Conservation (phyloP, 2,329 filamentous ascomycete species). For the Penicillium vulpinum region DNA sequence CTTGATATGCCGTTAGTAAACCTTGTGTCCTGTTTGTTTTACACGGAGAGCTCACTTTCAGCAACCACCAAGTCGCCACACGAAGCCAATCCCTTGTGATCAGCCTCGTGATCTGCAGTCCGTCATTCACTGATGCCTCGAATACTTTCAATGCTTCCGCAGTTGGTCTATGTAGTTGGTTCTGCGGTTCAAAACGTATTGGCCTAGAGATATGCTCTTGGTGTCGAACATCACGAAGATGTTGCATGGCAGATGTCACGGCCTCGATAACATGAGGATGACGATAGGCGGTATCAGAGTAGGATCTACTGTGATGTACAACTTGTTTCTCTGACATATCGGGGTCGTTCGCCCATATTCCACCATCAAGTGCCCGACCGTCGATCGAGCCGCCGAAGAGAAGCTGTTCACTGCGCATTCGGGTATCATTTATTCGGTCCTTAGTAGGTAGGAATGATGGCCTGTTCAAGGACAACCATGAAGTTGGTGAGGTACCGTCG, state of each 20-base stretch:
- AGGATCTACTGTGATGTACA: background rate
- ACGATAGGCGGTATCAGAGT: background rate
- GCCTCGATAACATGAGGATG: slow-evolving; percentile 20
- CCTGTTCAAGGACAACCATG: slow-evolving; percentile 9
- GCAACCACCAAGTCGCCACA: slow-evolving; percentile 35
- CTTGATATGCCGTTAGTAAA: slow-evolving; percentile 13
- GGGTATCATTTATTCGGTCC: background rate
- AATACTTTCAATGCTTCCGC: slow-evolving; percentile 21
- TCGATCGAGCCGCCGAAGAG: slow-evolving; percentile 7
- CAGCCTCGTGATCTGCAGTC: slow-evolving; percentile 24
- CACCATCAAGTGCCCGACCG: slow-evolving; percentile 5
- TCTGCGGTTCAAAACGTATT: slow-evolving; percentile 29
- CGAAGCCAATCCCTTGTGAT: slow-evolving; percentile 32
- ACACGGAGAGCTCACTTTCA: slow-evolving; percentile 7
- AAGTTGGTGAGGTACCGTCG: slow-evolving; percentile 6
- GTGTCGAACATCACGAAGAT: slow-evolving; percentile 25
- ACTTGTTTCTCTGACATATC: slow-evolving; percentile 10
- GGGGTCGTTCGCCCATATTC: slow-evolving; percentile 5
- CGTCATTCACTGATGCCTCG: slow-evolving; percentile 19
- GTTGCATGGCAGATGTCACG: slow-evolving; percentile 27
- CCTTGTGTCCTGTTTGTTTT: no score
- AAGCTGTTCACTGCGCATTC: slow-evolving; percentile 1
- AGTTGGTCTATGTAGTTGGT: slow-evolving; percentile 27
- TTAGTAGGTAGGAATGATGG: background rate
- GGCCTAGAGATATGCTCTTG: slow-evolving; percentile 28